Evolutionary conservation across 139 green algal genomes (phyloP), one percentile per base, ranked within the genome.

Genomic region (Chlamydomonas sp.): DNA sequence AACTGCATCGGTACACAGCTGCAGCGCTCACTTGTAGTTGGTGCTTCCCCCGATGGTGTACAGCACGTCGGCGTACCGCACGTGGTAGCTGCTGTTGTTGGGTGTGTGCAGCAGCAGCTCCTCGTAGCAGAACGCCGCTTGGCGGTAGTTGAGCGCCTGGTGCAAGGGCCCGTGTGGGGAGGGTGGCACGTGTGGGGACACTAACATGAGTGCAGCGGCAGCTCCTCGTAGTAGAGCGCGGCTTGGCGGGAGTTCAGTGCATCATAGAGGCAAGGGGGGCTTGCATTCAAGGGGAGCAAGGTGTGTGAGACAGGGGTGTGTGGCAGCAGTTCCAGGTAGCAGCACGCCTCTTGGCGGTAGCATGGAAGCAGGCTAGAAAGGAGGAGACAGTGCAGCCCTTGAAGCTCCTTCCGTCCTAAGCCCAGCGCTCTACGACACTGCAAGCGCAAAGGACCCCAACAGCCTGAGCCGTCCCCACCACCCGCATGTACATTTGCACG

Each of bases 81-180:
- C 82, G 84, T 95, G 88, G 62, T 91, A 91, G 20, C 85, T 81
- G 20, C 93, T 84, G 73, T 94, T 89, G 73, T 59, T 74, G 0
- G 96, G 93, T 6, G 86, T 74, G 64, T 95, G 92, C 90, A 97
- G 90, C n/a, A 98, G 81, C 20, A 98, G 88, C 94, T 98, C 96
- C 87, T 98, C 96, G 60, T 95, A 92, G 92, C 96, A 98, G 85
- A 96, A 97, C 0, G 94, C 92, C 1, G 96, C 96, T 86, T 98
- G 95, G n/a, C 92, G 90, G 91, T 95, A 97, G 89, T 96, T 92
- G 31, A 91, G 87, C 49, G 84, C 77, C 93, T 96, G 89, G 81
- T 77, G 20, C 8, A 2, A 63, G 68, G 61, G 31, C 31, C 31
- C 31, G 31, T 49, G 77, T 31, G 69, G 77, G 31, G 75, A 6